Evolutionary conservation across 495 filamentous ascomycete genomes (phyloP), one percentile per base, ranked within the genome.

Genomic region (Cairneyella variabilis): DNA sequence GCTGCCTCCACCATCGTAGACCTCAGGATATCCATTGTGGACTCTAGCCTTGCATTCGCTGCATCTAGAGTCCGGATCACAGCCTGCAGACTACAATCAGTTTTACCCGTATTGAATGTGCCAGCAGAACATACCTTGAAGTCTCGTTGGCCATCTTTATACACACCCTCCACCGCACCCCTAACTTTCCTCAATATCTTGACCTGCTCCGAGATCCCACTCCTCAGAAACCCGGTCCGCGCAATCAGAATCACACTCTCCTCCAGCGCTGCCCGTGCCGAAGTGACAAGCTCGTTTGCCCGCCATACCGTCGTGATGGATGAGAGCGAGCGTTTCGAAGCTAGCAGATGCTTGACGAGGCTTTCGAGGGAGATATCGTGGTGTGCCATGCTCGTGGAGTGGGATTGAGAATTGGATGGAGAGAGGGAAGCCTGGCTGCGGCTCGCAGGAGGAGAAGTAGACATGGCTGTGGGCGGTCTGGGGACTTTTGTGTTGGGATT

Each of bases 261-360:
- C 64, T 96, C 89, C 50, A 97, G 71, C 21, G 88, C 78, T 21
- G 77, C 72, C 37, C 90, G 84, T 22, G 90, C 87, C 8, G 81
- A 70, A 32, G 82, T 88, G 38, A 93, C 88, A 32, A 98, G 84
- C 60, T 92, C 85, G 63, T 95, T 89, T 52, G 92, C 93, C 37
- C 89, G 88, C 68, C 84, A 84, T 36, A 97, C 90, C 57, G 91
- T 83, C 41, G 71, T 79, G 59, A 92, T 89, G 2, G 89, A 90
- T n/a, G 88, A 86, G 2, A 98, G 80, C 7, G 92, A 91, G 22
- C 89, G 83, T 70, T 97, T 98, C 3, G 95, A 88, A 36, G 84
- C 85, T 14, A 97, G 78, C 23, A 97, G 87, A 71, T 95, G 82
- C 2, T 78, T 75, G 39, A 96, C 85, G 23, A 96, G 81, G 2